These are phyloP conservation scores for Ichthyophthirius multifiliis DNA, from an alignment of 169 alveolate species.

Conservation along the genomic window DNA sequence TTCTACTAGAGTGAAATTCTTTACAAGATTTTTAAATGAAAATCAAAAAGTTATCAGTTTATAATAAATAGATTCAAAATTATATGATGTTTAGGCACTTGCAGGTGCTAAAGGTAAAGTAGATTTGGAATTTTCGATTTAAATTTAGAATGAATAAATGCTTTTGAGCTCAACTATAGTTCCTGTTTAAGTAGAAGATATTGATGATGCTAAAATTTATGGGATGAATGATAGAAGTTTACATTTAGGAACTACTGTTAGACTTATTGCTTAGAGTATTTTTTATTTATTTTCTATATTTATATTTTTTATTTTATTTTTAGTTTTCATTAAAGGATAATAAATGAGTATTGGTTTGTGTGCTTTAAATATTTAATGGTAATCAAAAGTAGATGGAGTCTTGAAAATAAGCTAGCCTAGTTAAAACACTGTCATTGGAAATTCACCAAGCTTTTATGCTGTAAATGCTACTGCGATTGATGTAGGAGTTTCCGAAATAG, in stretches of 20 bases:
- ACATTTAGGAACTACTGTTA: background rate
- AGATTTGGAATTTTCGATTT: background rate
- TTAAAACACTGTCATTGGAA: background rate
- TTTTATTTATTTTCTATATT: background rate
- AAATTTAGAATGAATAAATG: background rate
- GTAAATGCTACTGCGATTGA: conserved; percentile 5
- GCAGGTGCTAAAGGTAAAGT: background rate
- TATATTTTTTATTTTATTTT: background rate
- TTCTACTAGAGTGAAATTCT: background rate
- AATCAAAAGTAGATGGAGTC: background rate
- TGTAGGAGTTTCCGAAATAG: background rate
- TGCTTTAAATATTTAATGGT: background rate
- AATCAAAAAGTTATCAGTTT: background rate
- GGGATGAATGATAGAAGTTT: background rate
- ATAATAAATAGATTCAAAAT: background rate
- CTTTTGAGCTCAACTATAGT: background rate
- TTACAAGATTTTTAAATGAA: background rate
- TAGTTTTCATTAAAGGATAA: background rate
- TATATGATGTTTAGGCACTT: background rate
- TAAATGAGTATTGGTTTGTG: conserved; percentile 1
- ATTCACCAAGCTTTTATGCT: background rate
- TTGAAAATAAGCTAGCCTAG: background rate
- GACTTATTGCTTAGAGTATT: conserved; percentile 14
- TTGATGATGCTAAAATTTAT: background rate
- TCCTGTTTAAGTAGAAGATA: background rate